Base-by-base conservation (phyloP, 306 rosid species). In the Malus sieversii region DNA sequence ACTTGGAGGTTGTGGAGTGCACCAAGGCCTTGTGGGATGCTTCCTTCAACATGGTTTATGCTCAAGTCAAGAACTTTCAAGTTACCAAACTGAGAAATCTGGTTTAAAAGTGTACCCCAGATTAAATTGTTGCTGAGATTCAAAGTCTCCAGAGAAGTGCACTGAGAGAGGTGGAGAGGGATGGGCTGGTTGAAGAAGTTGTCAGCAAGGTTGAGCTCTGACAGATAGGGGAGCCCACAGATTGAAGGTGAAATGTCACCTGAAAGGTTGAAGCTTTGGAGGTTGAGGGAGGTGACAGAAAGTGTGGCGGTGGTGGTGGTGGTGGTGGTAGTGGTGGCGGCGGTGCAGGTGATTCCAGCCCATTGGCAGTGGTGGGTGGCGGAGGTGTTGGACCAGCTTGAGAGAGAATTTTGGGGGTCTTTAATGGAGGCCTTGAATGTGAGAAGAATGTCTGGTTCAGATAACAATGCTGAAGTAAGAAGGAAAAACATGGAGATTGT, bases 21-120 rank as follows among this genome's bases (percentile, higher is more conserved):
- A 20, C 92, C 93, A 64, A 95, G 67, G 86, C 81, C 79, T 46
- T 89, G 90, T 27, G 97, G 97, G 73, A 95, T 85, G 32, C 66
- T 85, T 68, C 99, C 99, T 68, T 95, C 92, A 29, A 95, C 70
- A 71, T 75, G 92, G 78, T 95, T 95, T 70, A 70, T 86, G 82
- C 96, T 90, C 73, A 92, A 85, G 69, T 95, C 99, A 74, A 95
- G 96, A 29, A 87, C 87, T 70, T n/a, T 78, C 80, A 95, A 68
- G 4, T 91, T 86, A 80, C 22, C 68, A 83, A 90, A 87, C 85
- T 66, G 84, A 76, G 92, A 95, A 87, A 95, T 92, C 92, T 92
- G 99, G 83, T 82, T 86, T 22, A 95, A 96, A 82, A 95, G 85
- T 70, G 99, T 86, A 15, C 99, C 97, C 97, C 97, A 92, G 19